Percentiles rank a stretch among this genome's conserved stretches.
Conservation (phyloP, 768 basidiomycete species). For the Cantharellus anzutake region DNA sequence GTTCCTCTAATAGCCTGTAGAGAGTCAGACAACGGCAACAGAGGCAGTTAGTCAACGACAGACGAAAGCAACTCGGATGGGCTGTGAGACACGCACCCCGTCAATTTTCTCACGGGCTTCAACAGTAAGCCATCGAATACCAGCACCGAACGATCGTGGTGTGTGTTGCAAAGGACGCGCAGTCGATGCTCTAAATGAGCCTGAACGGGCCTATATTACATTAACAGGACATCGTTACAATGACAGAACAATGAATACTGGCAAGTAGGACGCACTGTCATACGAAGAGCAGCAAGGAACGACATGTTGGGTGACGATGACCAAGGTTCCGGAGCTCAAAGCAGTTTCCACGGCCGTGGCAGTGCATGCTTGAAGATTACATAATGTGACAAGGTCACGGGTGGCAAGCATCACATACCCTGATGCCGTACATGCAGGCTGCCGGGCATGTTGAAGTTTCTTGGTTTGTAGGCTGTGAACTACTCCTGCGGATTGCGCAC, state of each 20-base stretch:
- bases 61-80: background rate
- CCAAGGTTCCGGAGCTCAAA: background rate
- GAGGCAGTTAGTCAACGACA: background rate
- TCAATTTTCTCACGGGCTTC: background rate
- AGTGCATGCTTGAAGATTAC: too few species aligned
- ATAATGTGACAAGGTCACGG: too few species aligned
- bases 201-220: background rate
- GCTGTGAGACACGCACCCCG: background rate
- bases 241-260: background rate
- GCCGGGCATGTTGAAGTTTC: too few species aligned
- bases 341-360: too few species aligned
- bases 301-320: background rate
- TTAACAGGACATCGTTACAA: background rate
- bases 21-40: background rate
- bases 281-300: background rate
- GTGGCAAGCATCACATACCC: too few species aligned
- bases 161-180: background rate
- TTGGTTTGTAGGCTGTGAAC: too few species aligned
- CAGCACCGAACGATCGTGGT: background rate
- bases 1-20: slow-evolving; percentile 42
- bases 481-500: too few species aligned
- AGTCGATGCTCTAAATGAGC: background rate
- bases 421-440: too few species aligned
- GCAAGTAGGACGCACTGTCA: background rate
- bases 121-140: background rate